A percentile compares a stretch with the other conserved stretches of the same genome.
Evolutionary conservation across 2,329 filamentous ascomycete genomes (phyloP).

Genomic region (Fusarium metavorans): DNA sequence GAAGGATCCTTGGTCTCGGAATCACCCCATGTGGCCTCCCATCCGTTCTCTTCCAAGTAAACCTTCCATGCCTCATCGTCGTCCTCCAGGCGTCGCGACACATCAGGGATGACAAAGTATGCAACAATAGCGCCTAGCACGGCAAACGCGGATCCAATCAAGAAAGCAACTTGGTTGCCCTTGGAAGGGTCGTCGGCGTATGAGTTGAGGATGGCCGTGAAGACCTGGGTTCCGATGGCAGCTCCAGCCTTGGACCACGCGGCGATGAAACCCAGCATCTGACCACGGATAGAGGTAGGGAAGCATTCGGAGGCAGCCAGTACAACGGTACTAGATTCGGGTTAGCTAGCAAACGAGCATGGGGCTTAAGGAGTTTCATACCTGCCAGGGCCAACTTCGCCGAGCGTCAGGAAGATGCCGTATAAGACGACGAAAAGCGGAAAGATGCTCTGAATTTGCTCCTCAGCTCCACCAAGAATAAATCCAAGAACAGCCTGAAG

Average conservation of each 20-base stretch:
- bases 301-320: constrained; percentile 60
- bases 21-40: constrained; percentile 47
- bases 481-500: constrained; percentile 61
- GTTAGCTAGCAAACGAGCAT: background rate
- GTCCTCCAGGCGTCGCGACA: constrained; percentile 42
- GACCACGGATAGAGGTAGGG: constrained; percentile 62
- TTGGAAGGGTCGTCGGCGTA: constrained; percentile 54
- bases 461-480: constrained; percentile 60
- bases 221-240: constrained; percentile 63
- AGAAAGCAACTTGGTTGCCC: constrained; percentile 62
- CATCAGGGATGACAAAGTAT: constrained; percentile 43
- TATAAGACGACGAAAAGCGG: constrained; percentile 65
- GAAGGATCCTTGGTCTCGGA: constrained; percentile 42
- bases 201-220: constrained; percentile 61
- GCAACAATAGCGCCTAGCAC: constrained; percentile 53
- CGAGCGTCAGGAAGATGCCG: constrained; percentile 61
- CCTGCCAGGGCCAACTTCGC: constrained; percentile 64
- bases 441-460: constrained; percentile 58
- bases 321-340: constrained; percentile 49
- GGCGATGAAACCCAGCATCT: constrained; percentile 61
- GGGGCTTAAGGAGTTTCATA: constrained; percentile 16
- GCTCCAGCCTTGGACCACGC: constrained; percentile 63
- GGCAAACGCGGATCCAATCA: constrained; percentile 63
- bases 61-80: constrained; percentile 48
- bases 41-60: constrained; percentile 45